A percentile compares a stretch with the other conserved stretches of the same genome.
These are phyloP conservation scores for Eragrostis tef DNA, from an alignment of 202 grass and related monocot species.

Conservation along the genomic window DNA sequence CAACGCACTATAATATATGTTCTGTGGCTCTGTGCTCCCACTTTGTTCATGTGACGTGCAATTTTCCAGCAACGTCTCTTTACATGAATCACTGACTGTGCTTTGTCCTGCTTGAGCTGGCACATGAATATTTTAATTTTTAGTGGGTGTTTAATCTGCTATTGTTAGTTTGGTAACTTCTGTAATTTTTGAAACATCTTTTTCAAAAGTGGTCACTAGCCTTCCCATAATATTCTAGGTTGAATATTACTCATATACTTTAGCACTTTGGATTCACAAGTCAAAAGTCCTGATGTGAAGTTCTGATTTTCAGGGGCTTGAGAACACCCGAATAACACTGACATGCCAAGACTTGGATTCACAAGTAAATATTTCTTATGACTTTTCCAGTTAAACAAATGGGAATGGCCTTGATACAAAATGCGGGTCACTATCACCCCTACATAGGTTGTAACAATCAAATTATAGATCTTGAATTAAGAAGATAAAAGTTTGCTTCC, in stretches of 20 bases:
- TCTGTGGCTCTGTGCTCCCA: neutral
- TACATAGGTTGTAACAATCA: neutral
- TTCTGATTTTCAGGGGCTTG: conserved; percentile 57
- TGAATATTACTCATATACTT: neutral
- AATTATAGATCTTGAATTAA: neutral
- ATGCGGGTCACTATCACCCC: neutral
- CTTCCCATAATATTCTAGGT: neutral
- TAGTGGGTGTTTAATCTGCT: neutral
- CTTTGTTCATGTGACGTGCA: neutral
- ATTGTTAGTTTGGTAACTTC: neutral
- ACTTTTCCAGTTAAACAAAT: neutral
- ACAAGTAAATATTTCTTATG: conserved; percentile 50
- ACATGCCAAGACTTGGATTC: conserved; percentile 65
- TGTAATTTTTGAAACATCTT: neutral
- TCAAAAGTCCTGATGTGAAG: conserved; percentile 24
- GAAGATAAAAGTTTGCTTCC: neutral
- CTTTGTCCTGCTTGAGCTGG: neutral
- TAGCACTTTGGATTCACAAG: neutral
- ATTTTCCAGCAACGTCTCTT: neutral
- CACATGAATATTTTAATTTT: neutral
- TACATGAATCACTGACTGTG: neutral
- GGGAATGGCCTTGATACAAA: neutral
- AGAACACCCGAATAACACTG: conserved; percentile 55
- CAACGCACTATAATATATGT: neutral
- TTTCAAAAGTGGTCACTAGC: neutral